Evolutionary conservation across 371 early-diverging fungal genomes (phyloP).

Genomic region (Rhizopus sp.): DNA sequence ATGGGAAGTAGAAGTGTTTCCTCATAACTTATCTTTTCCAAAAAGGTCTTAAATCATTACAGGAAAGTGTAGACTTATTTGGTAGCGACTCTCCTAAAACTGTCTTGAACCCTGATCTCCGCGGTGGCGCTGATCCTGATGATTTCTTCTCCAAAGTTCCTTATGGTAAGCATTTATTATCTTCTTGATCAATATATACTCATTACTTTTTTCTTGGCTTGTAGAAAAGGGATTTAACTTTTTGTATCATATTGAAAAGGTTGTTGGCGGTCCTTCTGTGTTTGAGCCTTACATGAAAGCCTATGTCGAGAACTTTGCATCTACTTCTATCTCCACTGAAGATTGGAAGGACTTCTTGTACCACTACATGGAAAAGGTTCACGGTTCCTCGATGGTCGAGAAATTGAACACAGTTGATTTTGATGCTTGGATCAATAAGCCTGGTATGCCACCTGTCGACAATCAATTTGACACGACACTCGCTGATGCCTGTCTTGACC

Average conservation of each 20-base stretch:
- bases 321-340: conserved; percentile 83
- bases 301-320: conserved; percentile 82
- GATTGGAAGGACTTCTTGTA: conserved; percentile 86
- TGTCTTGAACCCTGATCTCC: conserved; percentile 75
- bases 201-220: background rate
- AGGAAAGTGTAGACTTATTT: conserved; percentile 79
- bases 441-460: conserved; percentile 89
- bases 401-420: conserved; percentile 80
- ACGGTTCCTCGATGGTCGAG: conserved; percentile 68
- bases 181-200: too few species aligned
- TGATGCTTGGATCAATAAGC: conserved; percentile 86
- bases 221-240: conserved; percentile 91
- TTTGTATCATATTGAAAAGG: conserved; percentile 87
- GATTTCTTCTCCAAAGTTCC: conserved; percentile 92
- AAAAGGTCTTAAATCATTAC: conserved; percentile 68
- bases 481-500: conserved; percentile 74
- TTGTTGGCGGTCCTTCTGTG: conserved; percentile 81
- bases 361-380: conserved; percentile 63
- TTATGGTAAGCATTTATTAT: conserved; percentile 63
- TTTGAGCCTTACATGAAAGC: conserved; percentile 87
- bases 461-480: conserved; percentile 84
- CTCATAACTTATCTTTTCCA: background rate
- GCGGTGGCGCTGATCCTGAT: conserved; percentile 87
- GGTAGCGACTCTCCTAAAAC: conserved; percentile 79
- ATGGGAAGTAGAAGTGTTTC: background rate